Evolutionary conservation across 768 basidiomycete species (phyloP), one percentile per base, ranked within the genome.

Genomic region (Infundibulicybe gibba): DNA sequence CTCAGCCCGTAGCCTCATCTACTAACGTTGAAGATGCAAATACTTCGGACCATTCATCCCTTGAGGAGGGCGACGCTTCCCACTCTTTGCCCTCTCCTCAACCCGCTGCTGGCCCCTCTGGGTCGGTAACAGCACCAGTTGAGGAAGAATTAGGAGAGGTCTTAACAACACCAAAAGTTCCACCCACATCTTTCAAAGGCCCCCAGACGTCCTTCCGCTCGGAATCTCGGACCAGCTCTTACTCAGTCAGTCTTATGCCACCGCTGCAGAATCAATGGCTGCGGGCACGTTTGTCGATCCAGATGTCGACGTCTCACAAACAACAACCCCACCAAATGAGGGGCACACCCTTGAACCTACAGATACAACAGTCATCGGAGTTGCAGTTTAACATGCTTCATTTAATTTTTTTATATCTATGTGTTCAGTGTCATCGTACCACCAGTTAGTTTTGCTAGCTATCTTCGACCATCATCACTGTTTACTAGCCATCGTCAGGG

Each of bases 201-300:
- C 25, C 58, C 3, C 40, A 45, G 6, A 46, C 44, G 10, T 49
- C 54, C 11, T 40, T 47, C n/a, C 52, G 55, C 16, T 50, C 52
- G 44, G 65, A 52, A 47, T 56, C 57, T 14, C 44, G 54, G 38
- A 43, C 52, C 11, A 64, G 61, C 38, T 53, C 59, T 6, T 61
- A 59, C 44, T 64, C 67, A 11, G 45, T 57, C 55, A 56, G 20
- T 62, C 65, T 2, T 70, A 60, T 49, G 66, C 65, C 2, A 70
- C 68, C 8, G 68, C 68, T 1, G 47, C 46, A 1, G 67, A 68
- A 40, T 60, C 64, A 3, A 47, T 70, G 45, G 33, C 50, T 25
- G 25, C 25, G 25, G 25, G 25, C 8, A 8, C 25, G 8, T 8
- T 8, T 8, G 8, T 8, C 8, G 8, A 25, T 25, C 25, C 25